phyloP scores from a whole-genome alignment of 179 eudicot species.

The Monotropa hypopitys region DNA sequence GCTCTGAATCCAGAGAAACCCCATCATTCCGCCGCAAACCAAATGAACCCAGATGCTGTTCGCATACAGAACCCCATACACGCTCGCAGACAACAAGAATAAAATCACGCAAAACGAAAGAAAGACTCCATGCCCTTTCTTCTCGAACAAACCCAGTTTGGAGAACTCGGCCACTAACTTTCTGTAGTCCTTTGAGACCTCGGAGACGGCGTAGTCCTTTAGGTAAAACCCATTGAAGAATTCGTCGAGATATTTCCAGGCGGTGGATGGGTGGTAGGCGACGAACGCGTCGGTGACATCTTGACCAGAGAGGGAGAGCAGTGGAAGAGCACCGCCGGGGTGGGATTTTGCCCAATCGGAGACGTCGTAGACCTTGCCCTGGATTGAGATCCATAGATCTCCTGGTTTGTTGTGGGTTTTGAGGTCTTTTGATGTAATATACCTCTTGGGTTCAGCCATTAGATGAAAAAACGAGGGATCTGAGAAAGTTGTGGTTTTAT shows the following conservation, averaged over 20 bases:
- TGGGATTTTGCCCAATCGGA: constrained; percentile 23
- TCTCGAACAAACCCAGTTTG: constrained; percentile 31
- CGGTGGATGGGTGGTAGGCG: constrained; percentile 26
- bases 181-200: constrained; percentile 32
- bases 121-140: constrained; percentile 24
- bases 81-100: constrained; percentile 11
- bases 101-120: constrained; percentile 13
- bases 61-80: constrained; percentile 23
- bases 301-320: constrained; percentile 32
- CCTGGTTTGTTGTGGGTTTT: constrained; percentile 21
- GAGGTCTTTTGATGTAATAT: constrained; percentile 21
- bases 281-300: constrained; percentile 34
- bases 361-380: constrained; percentile 36
- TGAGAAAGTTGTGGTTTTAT: neutral
- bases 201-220: constrained; percentile 24
- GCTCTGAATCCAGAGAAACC: constrained; percentile 37
- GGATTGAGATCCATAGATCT: constrained; percentile 43
- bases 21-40: constrained; percentile 27
- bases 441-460: constrained; percentile 21
- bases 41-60: constrained; percentile 24
- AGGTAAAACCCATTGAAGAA: constrained; percentile 31
- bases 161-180: constrained; percentile 22
- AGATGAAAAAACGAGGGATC: neutral
- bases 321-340: constrained; percentile 33
- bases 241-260: constrained; percentile 22